Evolutionary conservation across 345 rosid genomes (phyloP), one percentile per base, ranked within the genome.

Genomic region (Pistacia atlantica): DNA sequence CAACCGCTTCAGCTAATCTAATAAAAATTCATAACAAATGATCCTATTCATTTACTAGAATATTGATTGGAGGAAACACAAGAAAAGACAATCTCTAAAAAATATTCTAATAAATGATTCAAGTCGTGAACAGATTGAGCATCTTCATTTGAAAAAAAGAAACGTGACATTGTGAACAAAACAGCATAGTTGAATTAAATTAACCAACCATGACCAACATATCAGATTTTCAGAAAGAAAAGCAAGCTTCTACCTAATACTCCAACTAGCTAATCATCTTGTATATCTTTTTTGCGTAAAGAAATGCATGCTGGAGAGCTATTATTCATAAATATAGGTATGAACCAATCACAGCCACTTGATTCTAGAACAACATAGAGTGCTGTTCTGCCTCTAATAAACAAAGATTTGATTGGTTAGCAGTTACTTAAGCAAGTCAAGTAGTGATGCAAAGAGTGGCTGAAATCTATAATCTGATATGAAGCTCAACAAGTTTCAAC

Each of bases 361-460:
- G 37, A 68, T 63, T 62, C 13, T 62, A 63, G 25, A 31, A 48
- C 51, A 51, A 9, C 49, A 63, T 9, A 33, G 31, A 48, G 46
- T 31, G 48, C 20, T 16, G 25, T 25, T 59, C 57, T 61, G 18
- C 14, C 59, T 1, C 25, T 48, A 46, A 25, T 58, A 38, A 71
- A 37, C 20, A 25, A 38, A 57, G 1, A 4, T 57, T 56, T 8
- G 7, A 58, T 42, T 37, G 16, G 56, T 59, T 46, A 59, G 14
- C 66, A 5, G 14, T 59, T 46, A 60, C 67, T 59, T 60, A 59
- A 45, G 75, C 57, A 60, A 37, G 42, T 61, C 20, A 12, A 60
- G 28, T 14, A 46, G 1, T 8, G 51, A 42, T 59, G 45, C 14
- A 22, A 28, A 14, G 17, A 59, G 20, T 42, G 51, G 54, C 56